Evolutionary conservation across 2,329 filamentous ascomycete genomes (phyloP), one percentile per base, ranked within the genome.

Genomic region (Eutypella sp.): DNA sequence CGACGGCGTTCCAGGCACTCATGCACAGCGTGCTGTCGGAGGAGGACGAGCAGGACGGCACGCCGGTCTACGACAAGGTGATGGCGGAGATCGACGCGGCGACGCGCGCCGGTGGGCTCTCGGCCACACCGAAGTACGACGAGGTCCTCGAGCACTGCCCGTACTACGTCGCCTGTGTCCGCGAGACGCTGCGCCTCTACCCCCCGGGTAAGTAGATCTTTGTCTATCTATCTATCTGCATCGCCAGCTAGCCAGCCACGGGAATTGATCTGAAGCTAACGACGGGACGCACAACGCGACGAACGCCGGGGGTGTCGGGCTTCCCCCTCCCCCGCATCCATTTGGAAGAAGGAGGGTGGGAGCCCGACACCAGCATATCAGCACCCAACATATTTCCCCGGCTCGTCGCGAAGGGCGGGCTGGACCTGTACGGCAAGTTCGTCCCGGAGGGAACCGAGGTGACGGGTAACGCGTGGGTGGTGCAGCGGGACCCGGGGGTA

Each of bases 311-410:
- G n/a, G n/a, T n/a, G n/a, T n/a, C n/a, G n/a, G n/a, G n/a, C n/a
- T n/a, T n/a, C n/a, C n/a, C n/a, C n/a, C n/a, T n/a, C n/a, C n/a
- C n/a, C n/a, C n/a, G n/a, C n/a, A n/a, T n/a, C n/a, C n/a, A n/a
- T n/a, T n/a, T n/a, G n/a, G n/a, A n/a, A n/a, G n/a, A n/a, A n/a
- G n/a, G n/a, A n/a, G n/a, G n/a, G n/a, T n/a, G n/a, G n/a, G n/a
- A n/a, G n/a, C n/a, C n/a, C n/a, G n/a, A n/a, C n/a, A n/a, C n/a
- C n/a, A n/a, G n/a, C n/a, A n/a, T n/a, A n/a, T n/a, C n/a, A 37
- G 74, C 72, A 0, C 70, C 74, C 2, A 76, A 72, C 46, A 67
- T 78, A 22, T 75, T 79, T 54, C 69, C 74, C 2, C 67, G 75
- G 0, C 57, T 73, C 4, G 71, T 37, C 18, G 18, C n/a, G 18